phyloP scores from a whole-genome alignment of 768 basidiomycete genomes.

The Suillus ampliporus region DNA sequence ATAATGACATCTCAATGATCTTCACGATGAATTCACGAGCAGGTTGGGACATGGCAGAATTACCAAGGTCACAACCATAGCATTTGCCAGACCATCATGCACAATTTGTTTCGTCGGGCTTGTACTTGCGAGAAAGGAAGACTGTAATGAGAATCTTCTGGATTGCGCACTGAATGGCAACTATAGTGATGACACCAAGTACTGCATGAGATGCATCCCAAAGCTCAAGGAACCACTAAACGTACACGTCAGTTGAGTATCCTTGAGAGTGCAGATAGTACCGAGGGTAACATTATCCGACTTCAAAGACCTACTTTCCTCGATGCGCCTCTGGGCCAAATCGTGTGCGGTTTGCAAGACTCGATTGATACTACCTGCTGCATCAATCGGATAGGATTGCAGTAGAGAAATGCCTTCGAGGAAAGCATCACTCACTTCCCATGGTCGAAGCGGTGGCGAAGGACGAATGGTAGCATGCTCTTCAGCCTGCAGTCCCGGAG shows the following conservation, averaged over 20 bases:
- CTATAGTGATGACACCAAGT: slow-evolving; percentile 86
- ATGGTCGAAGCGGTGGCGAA: slow-evolving; percentile 50
- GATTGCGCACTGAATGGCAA: slow-evolving; percentile 89
- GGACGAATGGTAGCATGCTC: slow-evolving; percentile 44
- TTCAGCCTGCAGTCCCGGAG: slow-evolving; percentile 59
- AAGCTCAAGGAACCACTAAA: slow-evolving; percentile 92
- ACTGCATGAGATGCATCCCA: slow-evolving; percentile 98
- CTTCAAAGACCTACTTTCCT: slow-evolving; percentile 51
- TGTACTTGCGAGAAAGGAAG: slow-evolving; percentile 95
- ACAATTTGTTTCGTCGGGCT: slow-evolving; percentile 97
- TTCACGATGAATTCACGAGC: slow-evolving; percentile 98
- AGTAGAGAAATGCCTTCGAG: slow-evolving; percentile 68
- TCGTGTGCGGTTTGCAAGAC: slow-evolving; percentile 73
- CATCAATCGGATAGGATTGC: slow-evolving; percentile 65
- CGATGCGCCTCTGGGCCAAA: slow-evolving; percentile 54
- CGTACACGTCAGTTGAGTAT: neutral
- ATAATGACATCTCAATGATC: slow-evolving; percentile 96
- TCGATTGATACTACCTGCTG: slow-evolving; percentile 71
- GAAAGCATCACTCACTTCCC: slow-evolving; percentile 68
- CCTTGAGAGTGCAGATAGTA: slow-evolving; percentile 22
- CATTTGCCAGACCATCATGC: slow-evolving; percentile 99
- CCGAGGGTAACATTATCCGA: slow-evolving; percentile 52
- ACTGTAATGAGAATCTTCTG: slow-evolving; percentile 95
- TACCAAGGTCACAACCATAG: slow-evolving; percentile 93
- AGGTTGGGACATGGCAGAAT: slow-evolving; percentile 92